Conservation (phyloP, 352 stramenopile species). For the Pythium sp. region DNA sequence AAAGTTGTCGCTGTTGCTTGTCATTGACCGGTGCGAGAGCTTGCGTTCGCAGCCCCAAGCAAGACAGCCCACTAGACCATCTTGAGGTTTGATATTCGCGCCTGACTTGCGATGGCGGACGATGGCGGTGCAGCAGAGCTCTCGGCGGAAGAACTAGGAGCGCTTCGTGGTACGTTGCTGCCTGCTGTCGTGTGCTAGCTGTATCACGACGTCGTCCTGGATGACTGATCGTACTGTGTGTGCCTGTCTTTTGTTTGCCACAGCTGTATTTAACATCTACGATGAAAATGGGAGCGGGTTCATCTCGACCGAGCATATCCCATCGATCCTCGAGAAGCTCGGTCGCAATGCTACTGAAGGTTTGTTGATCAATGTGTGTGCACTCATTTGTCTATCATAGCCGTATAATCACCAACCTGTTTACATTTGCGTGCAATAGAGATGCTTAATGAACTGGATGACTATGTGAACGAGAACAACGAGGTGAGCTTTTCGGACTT, state of each 20-base stretch:
- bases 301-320: conserved; percentile 67
- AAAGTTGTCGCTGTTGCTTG: background rate
- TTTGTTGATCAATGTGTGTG: conserved; percentile 10
- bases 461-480: conserved; percentile 45
- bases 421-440: conserved; percentile 24
- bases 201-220: background rate
- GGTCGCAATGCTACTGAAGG: conserved; percentile 69
- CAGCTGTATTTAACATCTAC: conserved; percentile 81
- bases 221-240: background rate
- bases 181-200: background rate
- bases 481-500: conserved; percentile 68
- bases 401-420: background rate
- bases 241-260: background rate
- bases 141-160: conserved; percentile 70
- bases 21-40: background rate
- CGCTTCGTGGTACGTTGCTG: conserved; percentile 48
- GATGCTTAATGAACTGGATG: conserved; percentile 68
- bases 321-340: conserved; percentile 73
- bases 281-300: conserved; percentile 55
- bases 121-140: conserved; percentile 34
- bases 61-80: background rate
- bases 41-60: background rate
- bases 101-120: conserved; percentile 17
- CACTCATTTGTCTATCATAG: background rate
- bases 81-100: background rate